Evolutionary conservation across 2,329 filamentous ascomycete genomes (phyloP), one percentile per base, ranked within the genome.

Genomic region (Neoscytalidium dimidiatum): DNA sequence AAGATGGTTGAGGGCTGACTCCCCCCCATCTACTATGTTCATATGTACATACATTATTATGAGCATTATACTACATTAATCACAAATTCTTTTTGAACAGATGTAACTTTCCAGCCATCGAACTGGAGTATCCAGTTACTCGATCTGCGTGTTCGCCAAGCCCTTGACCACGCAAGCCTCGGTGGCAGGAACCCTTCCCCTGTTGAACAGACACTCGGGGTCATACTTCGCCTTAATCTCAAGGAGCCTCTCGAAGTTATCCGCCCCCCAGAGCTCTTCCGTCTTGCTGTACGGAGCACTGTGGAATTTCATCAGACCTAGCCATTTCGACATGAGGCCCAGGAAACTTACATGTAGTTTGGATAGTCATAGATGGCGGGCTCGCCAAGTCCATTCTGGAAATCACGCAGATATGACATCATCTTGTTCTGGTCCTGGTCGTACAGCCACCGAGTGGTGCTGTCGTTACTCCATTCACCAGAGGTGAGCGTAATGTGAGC

Each of bases 211-310:
- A 19, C 60, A 63, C 33, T 63, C 31, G 2, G 60, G 60, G 7
- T 63, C 60, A 33, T 63, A 63, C 21, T 63, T 63, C 31, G 33
- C 60, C 60, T 63, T 63, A 35, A 63, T 63, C 3, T 41, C 35
- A 5, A 63, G 23, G 33, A 63, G 35, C 46, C 8, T 53, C 46
- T 53, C 19, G 26, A 52, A 63, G 60, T 53, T 63, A 33, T 63
- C 33, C 21, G 26, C 48, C 4, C 60, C 48, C 60, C 60, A 63
- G 4, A 63, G 19, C 48, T 63, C 60, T 3, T 23, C 46, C 31
- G 60, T 51, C 60, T 52, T 63, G 60, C 46, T 52, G 23, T 63
- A 33, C 33, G 48, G 60, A 9, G 60, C 60, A 26, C 56, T 60
- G 8, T 3, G 11, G 0, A 19, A 19, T 1, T 0, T 7, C 38